A percentile compares a stretch with the other conserved stretches of the same genome.
These are phyloP conservation scores for Zanthoxylum bungeanum DNA, from an alignment of 345 rosid genomes.

Conservation along the genomic window DNA sequence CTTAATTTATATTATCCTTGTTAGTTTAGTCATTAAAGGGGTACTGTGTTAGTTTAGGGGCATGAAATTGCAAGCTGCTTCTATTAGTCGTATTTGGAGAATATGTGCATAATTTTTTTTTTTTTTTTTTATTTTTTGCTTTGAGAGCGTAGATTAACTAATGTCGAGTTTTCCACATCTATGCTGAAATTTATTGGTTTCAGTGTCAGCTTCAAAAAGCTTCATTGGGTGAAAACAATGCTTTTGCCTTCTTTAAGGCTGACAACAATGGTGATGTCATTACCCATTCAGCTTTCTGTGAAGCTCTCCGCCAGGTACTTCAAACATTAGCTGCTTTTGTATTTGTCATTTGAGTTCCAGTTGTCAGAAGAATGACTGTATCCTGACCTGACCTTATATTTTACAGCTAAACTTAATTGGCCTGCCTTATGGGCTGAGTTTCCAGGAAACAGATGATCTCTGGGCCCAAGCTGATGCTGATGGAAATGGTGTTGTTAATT, in stretches of 20 bases:
- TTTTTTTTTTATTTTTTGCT: too few species aligned
- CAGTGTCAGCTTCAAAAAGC: constrained; percentile 65
- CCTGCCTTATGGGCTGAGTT: constrained; percentile 57
- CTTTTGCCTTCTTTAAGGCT: constrained; percentile 57
- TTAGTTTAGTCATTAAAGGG: neutral
- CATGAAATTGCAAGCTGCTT: constrained; percentile 1
- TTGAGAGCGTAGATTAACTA: neutral
- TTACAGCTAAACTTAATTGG: constrained; percentile 55
- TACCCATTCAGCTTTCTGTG: constrained; percentile 58
- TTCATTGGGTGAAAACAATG: constrained; percentile 50
- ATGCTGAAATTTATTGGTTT: constrained; percentile 16
- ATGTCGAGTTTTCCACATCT: neutral
- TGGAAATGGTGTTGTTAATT: constrained; percentile 60
- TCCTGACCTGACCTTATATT: constrained; percentile 2
- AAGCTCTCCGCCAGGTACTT: constrained; percentile 62
- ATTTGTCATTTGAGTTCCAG: neutral
- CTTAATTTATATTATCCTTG: constrained; percentile 2
- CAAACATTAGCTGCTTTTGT: constrained; percentile 4
- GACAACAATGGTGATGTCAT: constrained; percentile 43
- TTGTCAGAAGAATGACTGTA: constrained; percentile 13
- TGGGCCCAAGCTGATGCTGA: constrained; percentile 61
- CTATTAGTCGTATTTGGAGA: neutral
- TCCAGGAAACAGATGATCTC: constrained; percentile 53
- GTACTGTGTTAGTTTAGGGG: neutral
- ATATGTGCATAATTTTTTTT: neutral